Percentiles rank a stretch among this genome's conserved stretches.
Conservation (phyloP, 2,329 filamentous ascomycete species). For the Anthostomella pinea region DNA sequence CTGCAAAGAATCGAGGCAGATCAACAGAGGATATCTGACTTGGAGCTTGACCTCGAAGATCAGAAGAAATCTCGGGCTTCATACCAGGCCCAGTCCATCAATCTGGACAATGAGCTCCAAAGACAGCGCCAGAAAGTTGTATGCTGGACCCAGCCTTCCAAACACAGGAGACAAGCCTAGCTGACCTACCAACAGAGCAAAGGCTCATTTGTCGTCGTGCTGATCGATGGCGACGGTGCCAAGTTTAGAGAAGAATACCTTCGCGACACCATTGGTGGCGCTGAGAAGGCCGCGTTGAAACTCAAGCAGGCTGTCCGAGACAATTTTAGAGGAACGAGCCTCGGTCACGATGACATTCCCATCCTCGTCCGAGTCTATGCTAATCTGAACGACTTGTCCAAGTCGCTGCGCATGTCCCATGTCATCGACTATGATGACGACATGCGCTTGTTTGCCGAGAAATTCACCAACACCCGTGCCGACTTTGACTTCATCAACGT, state of each 20-base stretch:
- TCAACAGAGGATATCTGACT: slow-evolving; percentile 24
- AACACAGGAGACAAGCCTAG: background rate
- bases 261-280: slow-evolving; percentile 26
- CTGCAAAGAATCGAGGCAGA: slow-evolving; percentile 24
- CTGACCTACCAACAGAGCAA: slow-evolving; percentile 23
- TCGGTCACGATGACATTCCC: slow-evolving; percentile 28
- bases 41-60: slow-evolving; percentile 29
- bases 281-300: slow-evolving; percentile 28
- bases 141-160: slow-evolving; percentile 5
- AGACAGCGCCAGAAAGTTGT: slow-evolving; percentile 25
- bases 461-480: slow-evolving; percentile 33
- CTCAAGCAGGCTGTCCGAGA: slow-evolving; percentile 33
- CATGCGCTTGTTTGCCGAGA: slow-evolving; percentile 32
- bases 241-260: slow-evolving; percentile 34
- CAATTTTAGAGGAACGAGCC: slow-evolving; percentile 21
- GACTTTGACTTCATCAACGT: slow-evolving; percentile 36
- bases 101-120: slow-evolving; percentile 21
- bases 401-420: slow-evolving; percentile 31
- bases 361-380: slow-evolving; percentile 34
- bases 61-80: slow-evolving; percentile 25
- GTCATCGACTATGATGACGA: slow-evolving; percentile 31
- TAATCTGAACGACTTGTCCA: slow-evolving; percentile 33
- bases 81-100: slow-evolving; percentile 23
- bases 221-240: slow-evolving; percentile 35
- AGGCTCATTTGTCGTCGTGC: slow-evolving; percentile 31